Conservation (phyloP, 129 eudicot species). For the Centaurea solstitialis region DNA sequence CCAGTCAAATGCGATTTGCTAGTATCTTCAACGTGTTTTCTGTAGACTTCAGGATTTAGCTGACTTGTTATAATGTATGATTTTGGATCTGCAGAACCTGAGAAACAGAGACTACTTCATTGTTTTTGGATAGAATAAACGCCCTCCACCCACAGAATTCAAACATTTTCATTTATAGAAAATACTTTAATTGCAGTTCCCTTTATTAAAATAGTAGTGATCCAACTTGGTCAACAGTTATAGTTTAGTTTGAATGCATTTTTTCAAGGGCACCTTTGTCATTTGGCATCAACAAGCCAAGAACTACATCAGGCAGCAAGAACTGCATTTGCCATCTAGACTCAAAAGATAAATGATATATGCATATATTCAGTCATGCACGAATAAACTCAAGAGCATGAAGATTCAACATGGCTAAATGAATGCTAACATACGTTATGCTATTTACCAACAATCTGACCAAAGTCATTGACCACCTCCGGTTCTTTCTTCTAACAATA, state of each 20-base stretch:
- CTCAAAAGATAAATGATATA: background rate
- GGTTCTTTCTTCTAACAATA: background rate
- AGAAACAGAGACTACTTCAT: conserved; percentile 1
- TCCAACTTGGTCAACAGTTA: background rate
- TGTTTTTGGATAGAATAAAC: background rate
- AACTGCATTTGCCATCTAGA: background rate
- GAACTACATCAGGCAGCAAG: background rate
- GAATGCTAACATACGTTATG: background rate
- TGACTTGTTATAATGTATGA: conserved; percentile 75
- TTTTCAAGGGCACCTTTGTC: background rate
- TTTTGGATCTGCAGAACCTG: conserved; percentile 68
- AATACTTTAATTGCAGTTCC: background rate
- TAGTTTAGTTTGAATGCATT: background rate
- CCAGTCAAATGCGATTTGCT: conserved; percentile 60
- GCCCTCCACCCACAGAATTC: background rate
- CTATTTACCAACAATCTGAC: background rate
- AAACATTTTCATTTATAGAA: background rate
- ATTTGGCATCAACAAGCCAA: background rate
- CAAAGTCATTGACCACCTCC: background rate
- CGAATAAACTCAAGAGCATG: background rate
- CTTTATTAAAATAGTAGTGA: background rate
- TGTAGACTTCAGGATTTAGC: conserved; percentile 60
- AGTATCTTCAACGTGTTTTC: conserved; percentile 70
- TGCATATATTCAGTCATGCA: background rate
- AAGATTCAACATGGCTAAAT: background rate